Evolutionary conservation across 805 yeast genomes (phyloP), one percentile per base, ranked within the genome.

Genomic region (Nadsonia fulvescens): DNA sequence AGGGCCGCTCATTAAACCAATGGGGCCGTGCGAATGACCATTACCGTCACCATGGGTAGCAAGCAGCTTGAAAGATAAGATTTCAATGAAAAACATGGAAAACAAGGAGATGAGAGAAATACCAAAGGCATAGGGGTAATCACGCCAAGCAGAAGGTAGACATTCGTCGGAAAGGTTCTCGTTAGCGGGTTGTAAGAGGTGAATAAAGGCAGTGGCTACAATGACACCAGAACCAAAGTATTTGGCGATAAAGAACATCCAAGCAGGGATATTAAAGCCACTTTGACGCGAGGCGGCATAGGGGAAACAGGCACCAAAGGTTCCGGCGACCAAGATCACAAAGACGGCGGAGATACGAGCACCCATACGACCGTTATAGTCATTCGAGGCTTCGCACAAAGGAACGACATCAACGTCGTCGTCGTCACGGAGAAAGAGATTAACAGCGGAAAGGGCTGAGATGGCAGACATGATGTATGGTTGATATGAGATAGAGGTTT

Each of bases 181-280:
- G 32, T 51, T 51, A 3, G 54, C 52, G 2, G 54, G 54, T 24
- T 49, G 54, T 35, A 72, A 51, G 30, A 72, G 47, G 49, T 74
- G 86, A 32, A 74, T 61, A 38, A 70, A 75, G 0, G 81, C 78
- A 5, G 86, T 74, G 7, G 83, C 75, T 3, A 74, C 54, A 37
- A 74, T 74, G 23, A 74, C 83, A 27, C 86, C 86, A 4, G 79
- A 61, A 38, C 86, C 86, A 39, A 72, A 72, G 51, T 58, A 64
- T 11, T 46, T 33, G 13, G 51, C 50, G 19, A 46, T 32, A 10
- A 36, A 14, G 30, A 44, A 66, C 44, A 37, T 43, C 14, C 29
- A 23, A 9, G 33, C 36, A 6, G 51, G 56, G 21, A 50, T 33
- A 8, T 36, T 31, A 26, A 46, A 12, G 29, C 38, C 15, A 24